These are phyloP conservation scores for Phytophthora fragariae DNA, from an alignment of 352 stramenopile species.

Conservation along the genomic window DNA sequence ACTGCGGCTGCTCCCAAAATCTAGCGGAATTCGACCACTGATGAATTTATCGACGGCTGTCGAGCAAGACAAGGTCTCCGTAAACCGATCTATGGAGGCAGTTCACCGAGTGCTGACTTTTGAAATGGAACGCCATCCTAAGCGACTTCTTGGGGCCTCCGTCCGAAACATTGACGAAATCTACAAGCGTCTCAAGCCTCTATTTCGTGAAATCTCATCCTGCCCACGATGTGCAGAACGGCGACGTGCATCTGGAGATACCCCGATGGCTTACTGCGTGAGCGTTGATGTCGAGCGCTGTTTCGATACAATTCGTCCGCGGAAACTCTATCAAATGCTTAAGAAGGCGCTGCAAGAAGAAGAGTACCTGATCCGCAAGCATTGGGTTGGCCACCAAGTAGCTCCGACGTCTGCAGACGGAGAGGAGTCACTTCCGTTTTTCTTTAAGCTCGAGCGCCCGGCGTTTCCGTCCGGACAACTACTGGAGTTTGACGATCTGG, in stretches of 20 bases:
- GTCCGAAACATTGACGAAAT: constrained; percentile 80
- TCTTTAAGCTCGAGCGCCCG: constrained; percentile 70
- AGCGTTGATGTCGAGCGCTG: constrained; percentile 82
- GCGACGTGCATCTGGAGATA: constrained; percentile 2
- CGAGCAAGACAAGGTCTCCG: constrained; percentile 41
- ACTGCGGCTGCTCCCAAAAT: constrained; percentile 73
- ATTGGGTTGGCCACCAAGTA: constrained; percentile 72
- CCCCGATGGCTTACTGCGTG: constrained; percentile 58
- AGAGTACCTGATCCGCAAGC: constrained; percentile 78
- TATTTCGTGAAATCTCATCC: constrained; percentile 46
- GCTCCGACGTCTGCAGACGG: constrained; percentile 16
- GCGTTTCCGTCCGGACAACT: constrained; percentile 66
- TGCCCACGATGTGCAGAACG: constrained; percentile 45
- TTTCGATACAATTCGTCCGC: constrained; percentile 81
- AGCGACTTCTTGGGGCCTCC: constrained; percentile 60
- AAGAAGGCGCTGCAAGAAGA: constrained; percentile 73
- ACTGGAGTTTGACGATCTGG: constrained; percentile 58
- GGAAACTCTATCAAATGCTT: constrained; percentile 70
- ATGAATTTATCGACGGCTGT: constrained; percentile 74
- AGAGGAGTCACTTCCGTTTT: constrained; percentile 21
- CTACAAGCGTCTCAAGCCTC: constrained; percentile 53
- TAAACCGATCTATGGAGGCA: constrained; percentile 68
- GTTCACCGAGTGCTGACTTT: constrained; percentile 69
- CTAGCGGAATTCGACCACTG: constrained; percentile 69
- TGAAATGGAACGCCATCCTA: constrained; percentile 64